Evolutionary conservation across 352 stramenopile genomes (phyloP).

Genomic region (Phytophthora cryptogea): DNA sequence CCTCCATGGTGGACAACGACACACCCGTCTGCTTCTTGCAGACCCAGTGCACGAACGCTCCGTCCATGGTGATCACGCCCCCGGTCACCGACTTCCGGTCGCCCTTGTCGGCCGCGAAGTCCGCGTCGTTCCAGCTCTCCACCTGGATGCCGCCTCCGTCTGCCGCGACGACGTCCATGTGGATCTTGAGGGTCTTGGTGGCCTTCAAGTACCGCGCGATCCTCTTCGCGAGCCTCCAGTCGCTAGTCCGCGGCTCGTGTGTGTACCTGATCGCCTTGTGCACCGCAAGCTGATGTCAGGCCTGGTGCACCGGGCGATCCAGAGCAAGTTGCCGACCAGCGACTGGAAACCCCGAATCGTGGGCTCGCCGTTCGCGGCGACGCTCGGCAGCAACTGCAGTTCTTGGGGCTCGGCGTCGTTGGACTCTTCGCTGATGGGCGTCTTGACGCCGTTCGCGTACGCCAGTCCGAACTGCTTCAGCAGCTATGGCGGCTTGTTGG

Average conservation of each 20-base stretch:
- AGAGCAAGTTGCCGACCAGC: constrained; percentile 35
- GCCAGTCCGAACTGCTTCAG: constrained; percentile 21
- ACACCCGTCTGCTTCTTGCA: constrained; percentile 21
- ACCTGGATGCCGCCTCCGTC: not conserved
- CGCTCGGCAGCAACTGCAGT: not conserved
- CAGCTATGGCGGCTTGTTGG: constrained; percentile 27
- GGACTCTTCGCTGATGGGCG: constrained; percentile 3
- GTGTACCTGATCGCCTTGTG: constrained; percentile 14
- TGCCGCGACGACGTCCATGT: not conserved
- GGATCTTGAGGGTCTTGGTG: constrained; percentile 12
- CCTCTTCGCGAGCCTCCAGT: constrained; percentile 20
- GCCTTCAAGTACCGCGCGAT: constrained; percentile 28
- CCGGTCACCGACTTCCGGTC: constrained; percentile 29
- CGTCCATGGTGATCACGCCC: constrained; percentile 10
- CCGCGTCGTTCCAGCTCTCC: constrained; percentile 19
- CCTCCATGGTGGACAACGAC: constrained; percentile 19
- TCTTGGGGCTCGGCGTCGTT: not conserved
- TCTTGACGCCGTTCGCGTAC: constrained; percentile 22
- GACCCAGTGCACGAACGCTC: constrained; percentile 7
- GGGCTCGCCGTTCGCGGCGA: constrained; percentile 3
- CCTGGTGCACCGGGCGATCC: constrained; percentile 26
- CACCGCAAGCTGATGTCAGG: constrained; percentile 33
- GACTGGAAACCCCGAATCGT: constrained; percentile 35
- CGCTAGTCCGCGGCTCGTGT: constrained; percentile 7
- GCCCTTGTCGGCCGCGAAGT: constrained; percentile 27